Evolutionary conservation across 371 early-diverging fungal genomes (phyloP), one percentile per base, ranked within the genome.

Genomic region (Actinomucor elegans): DNA sequence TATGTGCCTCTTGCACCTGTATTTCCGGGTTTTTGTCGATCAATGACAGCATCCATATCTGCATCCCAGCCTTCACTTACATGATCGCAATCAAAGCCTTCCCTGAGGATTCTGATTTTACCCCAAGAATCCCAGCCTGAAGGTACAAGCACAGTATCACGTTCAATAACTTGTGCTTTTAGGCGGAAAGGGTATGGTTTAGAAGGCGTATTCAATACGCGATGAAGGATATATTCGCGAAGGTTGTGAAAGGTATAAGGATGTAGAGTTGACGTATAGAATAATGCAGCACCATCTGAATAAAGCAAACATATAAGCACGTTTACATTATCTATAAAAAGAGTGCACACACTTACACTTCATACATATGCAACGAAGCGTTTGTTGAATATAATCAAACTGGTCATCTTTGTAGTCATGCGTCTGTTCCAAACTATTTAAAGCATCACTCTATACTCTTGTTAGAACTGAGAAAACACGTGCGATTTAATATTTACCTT

Each of bases 81-180:
- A 5, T 70, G 71, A 5, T 81, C 76, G 50, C 88, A 87, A 41
- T 89, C 86, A 56, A 95, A 97, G 20, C 87, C 88, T 42, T 85
- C 88, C 42, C 89, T 69, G 41, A 93, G 62, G n/a, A 90, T 81
- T 21, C 81, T 75, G 48, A 97, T 92, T 64, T 93, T 94, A 18
- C 90, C 88, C 83, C 87, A 90, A 34, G 92, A 88, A 63, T 97
- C 97, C 97, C 96, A 97, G 14, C 97, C 97, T 24, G 91, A 73
- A 5, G 97, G 97, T 17, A 97, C 90, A 66, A 92, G 74, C 14
- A 94, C 91, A 15, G 80, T 78, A 55, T 94, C 93, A 20, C 95
- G 85, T 52, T 97, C 96, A 21, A 95, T 86, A 4, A 92, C 87
- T 42, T 92, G 87, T 3, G 94, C 89, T 12, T 85, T 83, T 27